Evolutionary conservation across 2,329 filamentous ascomycete species (phyloP).

Genomic region (Pseudogymnoascus sp.): DNA sequence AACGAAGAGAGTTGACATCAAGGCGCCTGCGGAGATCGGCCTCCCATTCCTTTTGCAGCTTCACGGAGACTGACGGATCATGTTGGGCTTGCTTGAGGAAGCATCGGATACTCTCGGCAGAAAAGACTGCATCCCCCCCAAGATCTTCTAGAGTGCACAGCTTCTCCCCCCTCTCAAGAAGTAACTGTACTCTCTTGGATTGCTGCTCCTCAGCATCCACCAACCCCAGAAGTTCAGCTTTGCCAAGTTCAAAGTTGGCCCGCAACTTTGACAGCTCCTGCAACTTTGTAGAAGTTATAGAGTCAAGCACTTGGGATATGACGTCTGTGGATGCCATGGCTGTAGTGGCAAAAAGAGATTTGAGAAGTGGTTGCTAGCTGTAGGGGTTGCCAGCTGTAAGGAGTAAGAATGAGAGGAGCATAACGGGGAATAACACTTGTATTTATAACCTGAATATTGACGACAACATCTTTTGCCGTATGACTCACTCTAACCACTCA

Average conservation of each 20-base stretch:
- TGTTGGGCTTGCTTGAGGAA: conserved; percentile 44
- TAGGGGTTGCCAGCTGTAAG: background rate
- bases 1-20: conserved; percentile 39
- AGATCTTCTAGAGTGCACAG: conserved; percentile 27
- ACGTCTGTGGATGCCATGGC: conserved; percentile 31
- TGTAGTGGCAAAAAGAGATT: background rate
- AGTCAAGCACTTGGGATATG: conserved; percentile 44
- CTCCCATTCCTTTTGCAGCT: conserved; percentile 39
- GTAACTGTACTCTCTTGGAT: conserved; percentile 27
- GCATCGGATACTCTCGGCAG: conserved; percentile 36
- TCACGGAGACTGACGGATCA: conserved; percentile 43
- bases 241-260: conserved; percentile 38
- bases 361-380: background rate
- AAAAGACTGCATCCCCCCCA: conserved; percentile 19
- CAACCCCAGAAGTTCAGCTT: conserved; percentile 34
- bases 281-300: conserved; percentile 49
- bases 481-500: background rate
- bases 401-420: background rate
- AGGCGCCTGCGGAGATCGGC: conserved; percentile 39
- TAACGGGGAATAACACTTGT: background rate
- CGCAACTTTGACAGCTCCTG: conserved; percentile 45
- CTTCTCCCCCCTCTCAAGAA: conserved; percentile 31
- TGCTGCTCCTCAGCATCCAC: conserved; percentile 23
- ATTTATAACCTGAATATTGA: background rate
- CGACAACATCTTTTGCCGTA: background rate